Conservation (phyloP, 2,329 filamentous ascomycete species). For the Helminthosporium solani region DNA sequence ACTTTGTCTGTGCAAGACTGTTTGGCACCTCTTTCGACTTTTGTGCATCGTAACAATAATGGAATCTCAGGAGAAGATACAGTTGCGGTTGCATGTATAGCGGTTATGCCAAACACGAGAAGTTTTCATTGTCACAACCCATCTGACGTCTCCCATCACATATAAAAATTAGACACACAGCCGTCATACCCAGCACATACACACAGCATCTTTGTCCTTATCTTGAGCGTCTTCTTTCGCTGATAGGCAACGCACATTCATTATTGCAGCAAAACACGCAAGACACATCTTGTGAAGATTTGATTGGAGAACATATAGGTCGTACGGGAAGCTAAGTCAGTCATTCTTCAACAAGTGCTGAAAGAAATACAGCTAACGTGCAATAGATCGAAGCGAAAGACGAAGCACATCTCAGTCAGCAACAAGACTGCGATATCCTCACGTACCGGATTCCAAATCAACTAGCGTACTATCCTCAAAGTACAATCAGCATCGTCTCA, state of each 20-base stretch:
- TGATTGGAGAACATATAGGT: background rate
- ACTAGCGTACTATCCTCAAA: background rate
- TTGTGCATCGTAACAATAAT: conserved; percentile 15
- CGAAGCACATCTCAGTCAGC: no score
- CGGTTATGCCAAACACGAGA: conserved; percentile 18
- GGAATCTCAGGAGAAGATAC: conserved; percentile 10
- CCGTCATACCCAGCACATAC: conserved; percentile 12
- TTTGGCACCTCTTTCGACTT: conserved; percentile 9
- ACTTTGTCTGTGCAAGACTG: conserved; percentile 8
- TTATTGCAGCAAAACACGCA: background rate
- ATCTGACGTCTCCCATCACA: background rate
- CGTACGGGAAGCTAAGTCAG: background rate
- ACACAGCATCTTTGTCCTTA: conserved; percentile 1
- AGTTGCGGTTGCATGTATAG: conserved; percentile 12
- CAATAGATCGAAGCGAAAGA: no score
- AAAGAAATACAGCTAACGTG: background rate
- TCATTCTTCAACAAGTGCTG: background rate
- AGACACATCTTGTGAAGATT: background rate
- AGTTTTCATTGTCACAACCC: background rate
- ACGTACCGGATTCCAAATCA: background rate
- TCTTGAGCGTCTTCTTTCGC: background rate
- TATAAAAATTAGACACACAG: conserved; percentile 14
- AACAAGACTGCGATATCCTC: background rate
- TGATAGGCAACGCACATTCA: background rate
- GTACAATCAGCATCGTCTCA: background rate